Conservation (phyloP, 768 basidiomycete species). For the Terana coerulea region DNA sequence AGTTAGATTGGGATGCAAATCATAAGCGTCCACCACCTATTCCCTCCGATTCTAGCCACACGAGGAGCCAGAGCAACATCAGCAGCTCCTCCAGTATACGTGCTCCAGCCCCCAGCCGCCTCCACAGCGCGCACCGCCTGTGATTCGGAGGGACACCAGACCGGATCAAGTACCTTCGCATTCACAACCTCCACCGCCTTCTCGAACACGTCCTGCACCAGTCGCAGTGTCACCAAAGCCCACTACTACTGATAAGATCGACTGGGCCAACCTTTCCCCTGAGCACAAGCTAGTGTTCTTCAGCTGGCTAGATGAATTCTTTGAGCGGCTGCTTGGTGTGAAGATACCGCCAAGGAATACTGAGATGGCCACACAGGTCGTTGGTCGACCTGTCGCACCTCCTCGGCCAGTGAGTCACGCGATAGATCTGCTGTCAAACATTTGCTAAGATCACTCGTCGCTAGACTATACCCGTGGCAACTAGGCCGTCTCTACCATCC, state of each 20-base stretch:
- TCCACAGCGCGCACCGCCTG: conserved; percentile 6
- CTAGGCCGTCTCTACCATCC: background rate
- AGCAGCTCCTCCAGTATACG: background rate
- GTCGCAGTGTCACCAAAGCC: background rate
- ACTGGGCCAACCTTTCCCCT: conserved; percentile 65
- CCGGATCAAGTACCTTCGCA: conserved; percentile 15
- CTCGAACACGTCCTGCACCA: conserved; percentile 17
- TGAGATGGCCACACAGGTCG: background rate
- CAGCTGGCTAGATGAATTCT: conserved; percentile 79
- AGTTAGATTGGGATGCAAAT: conserved; percentile 61
- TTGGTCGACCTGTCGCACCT: background rate
- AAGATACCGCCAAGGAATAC: conserved; percentile 8
- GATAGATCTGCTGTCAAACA: background rate
- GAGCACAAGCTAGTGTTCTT: conserved; percentile 75
- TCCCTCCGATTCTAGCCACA: conserved; percentile 1
- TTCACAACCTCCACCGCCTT: conserved; percentile 21
- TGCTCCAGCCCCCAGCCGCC: conserved; percentile 2
- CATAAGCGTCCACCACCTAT: conserved; percentile 45
- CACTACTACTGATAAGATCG: conserved; percentile 33
- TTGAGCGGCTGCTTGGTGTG: conserved; percentile 42
- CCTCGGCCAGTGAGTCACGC: conserved; percentile 3
- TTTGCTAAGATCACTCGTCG: background rate
- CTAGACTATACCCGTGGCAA: background rate
- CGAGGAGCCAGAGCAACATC: background rate
- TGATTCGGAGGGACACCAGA: conserved; percentile 8